Conservation (phyloP, 148 eudicot species). For the Camellia japonica region DNA sequence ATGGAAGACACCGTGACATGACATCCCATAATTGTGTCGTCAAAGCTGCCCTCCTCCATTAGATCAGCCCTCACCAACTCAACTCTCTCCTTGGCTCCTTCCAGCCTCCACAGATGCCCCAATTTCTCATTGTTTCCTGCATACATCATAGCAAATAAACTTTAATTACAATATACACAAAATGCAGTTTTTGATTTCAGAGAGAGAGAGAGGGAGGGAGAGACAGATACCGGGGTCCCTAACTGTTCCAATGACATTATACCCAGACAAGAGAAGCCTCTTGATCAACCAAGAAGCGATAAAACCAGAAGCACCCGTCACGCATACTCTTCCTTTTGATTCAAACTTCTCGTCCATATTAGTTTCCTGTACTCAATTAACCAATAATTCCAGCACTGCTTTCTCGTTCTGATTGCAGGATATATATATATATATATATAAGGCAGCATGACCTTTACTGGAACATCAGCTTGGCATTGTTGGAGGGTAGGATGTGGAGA, state of each 20-base stretch:
- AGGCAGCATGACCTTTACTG: too few species aligned
- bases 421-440: too few species aligned
- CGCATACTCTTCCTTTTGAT: slow-evolving; percentile 69
- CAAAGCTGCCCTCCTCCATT: slow-evolving; percentile 84
- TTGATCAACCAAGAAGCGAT: slow-evolving; percentile 90
- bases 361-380: background rate
- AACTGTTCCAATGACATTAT: slow-evolving; percentile 77
- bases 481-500: slow-evolving; percentile 6
- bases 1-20: slow-evolving; percentile 80
- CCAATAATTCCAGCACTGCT: background rate
- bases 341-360: background rate
- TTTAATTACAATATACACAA: too few species aligned
- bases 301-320: slow-evolving; percentile 91
- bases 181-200: too few species aligned
- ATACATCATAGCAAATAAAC: too few species aligned
- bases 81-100: slow-evolving; percentile 88
- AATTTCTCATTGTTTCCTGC: slow-evolving; percentile 61
- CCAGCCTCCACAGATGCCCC: slow-evolving; percentile 72
- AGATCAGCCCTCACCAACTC: slow-evolving; percentile 62
- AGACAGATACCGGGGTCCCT: slow-evolving; percentile 66
- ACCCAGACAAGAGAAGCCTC: slow-evolving; percentile 67
- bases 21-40: slow-evolving; percentile 68
- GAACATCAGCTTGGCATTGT: background rate
- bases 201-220: background rate
- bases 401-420: background rate